Percentiles rank a stretch among this genome's conserved stretches.
phyloP scores from a whole-genome alignment of 805 yeast species.

The Metschnikowia henanensis region DNA sequence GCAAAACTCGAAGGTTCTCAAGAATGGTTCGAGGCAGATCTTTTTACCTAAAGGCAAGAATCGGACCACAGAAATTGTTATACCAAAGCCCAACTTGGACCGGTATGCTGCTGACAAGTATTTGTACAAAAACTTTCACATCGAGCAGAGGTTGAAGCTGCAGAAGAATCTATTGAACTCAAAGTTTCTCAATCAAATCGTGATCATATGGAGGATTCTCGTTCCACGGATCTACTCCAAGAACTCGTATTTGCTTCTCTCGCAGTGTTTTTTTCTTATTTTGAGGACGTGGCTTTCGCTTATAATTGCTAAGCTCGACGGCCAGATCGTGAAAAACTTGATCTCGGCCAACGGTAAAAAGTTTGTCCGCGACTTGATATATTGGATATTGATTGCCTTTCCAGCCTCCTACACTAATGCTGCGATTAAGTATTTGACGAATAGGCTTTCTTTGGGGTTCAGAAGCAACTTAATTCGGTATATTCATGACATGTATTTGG shows the following conservation, averaged over 20 bases:
- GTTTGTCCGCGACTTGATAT: conserved; percentile 72
- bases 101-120: conserved; percentile 56
- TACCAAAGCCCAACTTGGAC: conserved; percentile 49
- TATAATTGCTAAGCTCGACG: conserved; percentile 85
- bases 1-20: conserved; percentile 42
- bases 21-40: conserved; percentile 47
- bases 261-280: conserved; percentile 74
- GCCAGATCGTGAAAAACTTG: conserved; percentile 86
- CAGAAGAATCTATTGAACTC: conserved; percentile 47
- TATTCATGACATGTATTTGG: conserved; percentile 87
- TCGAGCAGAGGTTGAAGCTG: conserved; percentile 30
- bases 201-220: conserved; percentile 75
- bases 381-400: conserved; percentile 88
- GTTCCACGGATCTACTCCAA: conserved; percentile 73
- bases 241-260: conserved; percentile 61
- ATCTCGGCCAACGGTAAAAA: conserved; percentile 77
- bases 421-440: conserved; percentile 78
- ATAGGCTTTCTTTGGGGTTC: conserved; percentile 76
- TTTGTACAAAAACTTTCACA: conserved; percentile 46
- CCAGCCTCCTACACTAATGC: conserved; percentile 94
- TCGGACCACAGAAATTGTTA: conserved; percentile 39
- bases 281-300: conserved; percentile 86
- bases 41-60: conserved; percentile 47
- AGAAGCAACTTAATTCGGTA: conserved; percentile 82
- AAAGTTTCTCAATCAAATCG: conserved; percentile 68